Evolutionary conservation across 177 flowering plant species (phyloP).

Genomic region (Vitis hybrid): DNA sequence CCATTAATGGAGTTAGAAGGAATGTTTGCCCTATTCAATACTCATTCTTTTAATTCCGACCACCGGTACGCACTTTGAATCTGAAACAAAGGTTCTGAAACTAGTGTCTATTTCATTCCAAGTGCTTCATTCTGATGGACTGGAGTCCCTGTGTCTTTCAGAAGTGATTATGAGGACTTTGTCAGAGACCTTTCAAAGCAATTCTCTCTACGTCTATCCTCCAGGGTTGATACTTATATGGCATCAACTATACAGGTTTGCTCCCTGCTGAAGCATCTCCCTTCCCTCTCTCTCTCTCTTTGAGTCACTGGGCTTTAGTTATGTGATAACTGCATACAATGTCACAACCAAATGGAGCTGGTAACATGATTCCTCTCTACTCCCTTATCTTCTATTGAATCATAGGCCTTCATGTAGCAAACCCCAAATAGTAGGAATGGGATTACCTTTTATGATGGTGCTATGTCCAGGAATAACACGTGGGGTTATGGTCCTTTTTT

Average conservation of each 20-base stretch:
- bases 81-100: neutral
- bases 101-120: neutral
- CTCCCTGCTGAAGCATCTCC: neutral
- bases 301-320: too few species aligned
- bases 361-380: too few species aligned
- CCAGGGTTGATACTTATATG: slow-evolving; percentile 70
- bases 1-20: slow-evolving; percentile 60
- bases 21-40: slow-evolving; percentile 39
- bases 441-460: too few species aligned
- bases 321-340: too few species aligned
- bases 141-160: slow-evolving; percentile 21
- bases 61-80: slow-evolving; percentile 56
- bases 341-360: too few species aligned
- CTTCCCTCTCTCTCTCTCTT: too few species aligned
- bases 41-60: slow-evolving; percentile 66
- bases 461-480: too few species aligned
- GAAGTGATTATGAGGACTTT: slow-evolving; percentile 84
- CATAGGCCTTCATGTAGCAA: too few species aligned
- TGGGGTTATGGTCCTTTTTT: too few species aligned
- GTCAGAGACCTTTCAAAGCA: slow-evolving; percentile 69
- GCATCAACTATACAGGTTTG: slow-evolving; percentile 77
- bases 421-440: too few species aligned
- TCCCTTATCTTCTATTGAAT: too few species aligned
- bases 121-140: slow-evolving; percentile 2
- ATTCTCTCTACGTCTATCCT: slow-evolving; percentile 48